Conservation (phyloP, 148 eudicot genomes). For the Dysphania ambrosioides region DNA sequence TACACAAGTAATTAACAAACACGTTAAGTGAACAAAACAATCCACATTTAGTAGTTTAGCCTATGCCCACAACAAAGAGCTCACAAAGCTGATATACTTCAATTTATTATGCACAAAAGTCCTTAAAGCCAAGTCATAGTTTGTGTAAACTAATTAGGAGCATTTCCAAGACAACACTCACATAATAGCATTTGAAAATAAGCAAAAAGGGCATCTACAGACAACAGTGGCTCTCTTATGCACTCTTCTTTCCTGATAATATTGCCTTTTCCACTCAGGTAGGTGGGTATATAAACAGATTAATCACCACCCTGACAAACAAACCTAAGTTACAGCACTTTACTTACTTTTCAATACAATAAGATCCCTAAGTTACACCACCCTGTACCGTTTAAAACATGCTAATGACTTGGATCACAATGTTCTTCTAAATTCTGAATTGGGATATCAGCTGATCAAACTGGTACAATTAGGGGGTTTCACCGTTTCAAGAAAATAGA, state of each 20-base stretch:
- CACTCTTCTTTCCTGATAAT: background rate
- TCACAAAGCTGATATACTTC: background rate
- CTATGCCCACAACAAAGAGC: background rate
- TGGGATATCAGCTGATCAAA: background rate
- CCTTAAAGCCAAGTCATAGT: background rate
- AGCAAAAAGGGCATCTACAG: background rate
- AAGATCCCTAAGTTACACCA: too few relatives aligned
- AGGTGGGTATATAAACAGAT: background rate
- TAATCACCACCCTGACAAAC: background rate
- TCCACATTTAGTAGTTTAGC: background rate
- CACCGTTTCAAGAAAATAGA: too few relatives aligned
- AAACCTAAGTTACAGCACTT: too few relatives aligned
- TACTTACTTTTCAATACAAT: background rate
- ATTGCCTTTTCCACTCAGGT: background rate
- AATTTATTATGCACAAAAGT: background rate
- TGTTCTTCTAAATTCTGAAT: background rate
- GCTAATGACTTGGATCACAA: background rate
- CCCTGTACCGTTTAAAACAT: too few relatives aligned
- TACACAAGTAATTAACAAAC: background rate
- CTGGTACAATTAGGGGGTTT: background rate
- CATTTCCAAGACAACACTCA: background rate
- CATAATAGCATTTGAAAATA: background rate
- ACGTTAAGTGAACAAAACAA: too few relatives aligned
- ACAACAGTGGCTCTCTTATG: background rate
- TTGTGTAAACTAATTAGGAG: background rate